These are phyloP conservation scores for Sporothrix inflata DNA, from an alignment of 2,329 filamentous ascomycete species.

Conservation along the genomic window DNA sequence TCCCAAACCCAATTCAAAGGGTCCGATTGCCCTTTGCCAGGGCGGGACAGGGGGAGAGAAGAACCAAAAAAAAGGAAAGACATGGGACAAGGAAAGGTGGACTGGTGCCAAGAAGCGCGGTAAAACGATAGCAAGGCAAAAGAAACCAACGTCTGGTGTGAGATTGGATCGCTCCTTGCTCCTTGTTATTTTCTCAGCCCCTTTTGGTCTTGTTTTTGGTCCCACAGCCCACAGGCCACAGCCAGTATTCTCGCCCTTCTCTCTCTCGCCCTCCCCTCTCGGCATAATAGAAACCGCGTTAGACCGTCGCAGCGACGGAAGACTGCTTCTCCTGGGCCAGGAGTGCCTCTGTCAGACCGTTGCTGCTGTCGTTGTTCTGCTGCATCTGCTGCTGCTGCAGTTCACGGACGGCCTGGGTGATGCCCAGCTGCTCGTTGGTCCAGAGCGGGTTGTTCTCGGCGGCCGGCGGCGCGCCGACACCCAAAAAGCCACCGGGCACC, in stretches of 20 bases:
- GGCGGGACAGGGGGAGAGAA: background rate
- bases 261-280: background rate
- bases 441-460: conserved; percentile 74
- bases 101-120: background rate
- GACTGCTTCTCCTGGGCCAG: conserved; percentile 55
- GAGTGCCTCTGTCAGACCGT: conserved; percentile 59
- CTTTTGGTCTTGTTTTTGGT: background rate
- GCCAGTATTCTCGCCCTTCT: background rate
- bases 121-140: conserved; percentile 12
- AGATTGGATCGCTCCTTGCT: background rate
- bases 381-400: conserved; percentile 48
- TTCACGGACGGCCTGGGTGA: conserved; percentile 67
- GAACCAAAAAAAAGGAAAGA: background rate
- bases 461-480: conserved; percentile 75
- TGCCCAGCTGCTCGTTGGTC: conserved; percentile 85
- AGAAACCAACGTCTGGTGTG: background rate
- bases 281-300: conserved; percentile 2
- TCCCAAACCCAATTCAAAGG: conserved; percentile 13
- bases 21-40: conserved; percentile 6
- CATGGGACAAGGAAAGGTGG: background rate
- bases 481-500: conserved; percentile 78
- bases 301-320: conserved; percentile 18
- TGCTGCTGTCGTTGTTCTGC: conserved; percentile 47
- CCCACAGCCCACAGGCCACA: background rate
- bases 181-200: background rate